phyloP scores from a whole-genome alignment of 1,284 basidiomycete species.

The Stygiomarasmius scandens region DNA sequence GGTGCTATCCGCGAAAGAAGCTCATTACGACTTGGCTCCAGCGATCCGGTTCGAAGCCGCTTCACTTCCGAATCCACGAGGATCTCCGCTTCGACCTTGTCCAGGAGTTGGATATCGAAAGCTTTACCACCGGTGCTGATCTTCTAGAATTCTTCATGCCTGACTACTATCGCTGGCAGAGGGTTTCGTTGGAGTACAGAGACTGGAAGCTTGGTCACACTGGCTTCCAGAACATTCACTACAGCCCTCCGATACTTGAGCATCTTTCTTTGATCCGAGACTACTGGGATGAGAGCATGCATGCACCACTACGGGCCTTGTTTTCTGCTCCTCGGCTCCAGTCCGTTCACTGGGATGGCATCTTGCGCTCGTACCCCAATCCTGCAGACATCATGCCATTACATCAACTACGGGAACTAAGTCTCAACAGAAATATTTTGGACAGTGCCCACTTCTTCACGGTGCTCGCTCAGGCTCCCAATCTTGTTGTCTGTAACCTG shows the following conservation, averaged over 20 bases:
- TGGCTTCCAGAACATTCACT: constrained; percentile 17
- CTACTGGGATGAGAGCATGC: constrained; percentile 24
- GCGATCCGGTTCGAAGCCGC: constrained; percentile 10
- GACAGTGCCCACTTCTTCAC: constrained; percentile 18
- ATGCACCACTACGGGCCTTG: constrained; percentile 21
- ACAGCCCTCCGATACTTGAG: constrained; percentile 23
- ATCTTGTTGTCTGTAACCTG: constrained; percentile 17
- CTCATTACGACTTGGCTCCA: constrained; percentile 10
- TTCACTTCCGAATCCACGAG: constrained; percentile 14
- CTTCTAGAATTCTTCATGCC: constrained; percentile 4
- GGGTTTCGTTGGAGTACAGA: constrained; percentile 25
- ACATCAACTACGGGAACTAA: constrained; percentile 17
- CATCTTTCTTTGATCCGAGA: constrained; percentile 26
- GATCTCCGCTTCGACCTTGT: neutral
- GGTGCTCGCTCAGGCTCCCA: constrained; percentile 16
- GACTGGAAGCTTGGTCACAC: constrained; percentile 26
- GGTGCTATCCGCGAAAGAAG: constrained; percentile 7
- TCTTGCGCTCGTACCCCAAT: constrained; percentile 19
- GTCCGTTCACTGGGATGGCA: constrained; percentile 26
- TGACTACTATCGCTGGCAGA: constrained; percentile 21
- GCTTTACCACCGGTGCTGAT: neutral
- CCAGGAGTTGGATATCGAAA: neutral
- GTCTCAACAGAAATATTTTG: constrained; percentile 21
- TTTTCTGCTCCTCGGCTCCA: constrained; percentile 27
- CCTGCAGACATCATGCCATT: constrained; percentile 19